Evolutionary conservation across 495 filamentous ascomycete genomes (phyloP).

Genomic region (Xylaria bambusicola): DNA sequence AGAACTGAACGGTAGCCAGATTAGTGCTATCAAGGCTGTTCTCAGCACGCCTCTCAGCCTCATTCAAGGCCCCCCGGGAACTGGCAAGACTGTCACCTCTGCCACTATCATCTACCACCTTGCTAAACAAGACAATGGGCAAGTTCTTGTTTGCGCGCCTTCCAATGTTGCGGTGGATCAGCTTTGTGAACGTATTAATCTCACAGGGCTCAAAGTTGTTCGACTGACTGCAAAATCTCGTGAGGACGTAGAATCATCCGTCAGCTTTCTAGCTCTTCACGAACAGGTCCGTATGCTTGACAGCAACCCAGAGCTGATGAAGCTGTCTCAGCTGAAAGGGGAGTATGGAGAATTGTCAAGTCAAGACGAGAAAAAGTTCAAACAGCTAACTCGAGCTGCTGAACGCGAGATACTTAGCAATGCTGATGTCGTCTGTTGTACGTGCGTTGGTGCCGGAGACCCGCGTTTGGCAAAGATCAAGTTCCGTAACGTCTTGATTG

Average conservation of each 20-base stretch:
- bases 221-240: slow-evolving; percentile 97
- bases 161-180: slow-evolving; percentile 99
- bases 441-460: slow-evolving; percentile 96
- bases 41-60: slow-evolving; percentile 89
- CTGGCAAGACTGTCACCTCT: slow-evolving; percentile 98
- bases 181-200: slow-evolving; percentile 95
- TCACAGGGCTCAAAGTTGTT: slow-evolving; percentile 94
- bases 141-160: slow-evolving; percentile 94
- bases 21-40: slow-evolving; percentile 95
- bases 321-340: slow-evolving; percentile 86
- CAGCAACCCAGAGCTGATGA: slow-evolving; percentile 88
- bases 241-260: slow-evolving; percentile 96
- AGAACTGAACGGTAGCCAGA: slow-evolving; percentile 93
- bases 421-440: slow-evolving; percentile 98
- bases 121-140: slow-evolving; percentile 90
- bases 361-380: slow-evolving; percentile 98
- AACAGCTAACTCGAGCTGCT: slow-evolving; percentile 87
- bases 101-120: slow-evolving; percentile 98
- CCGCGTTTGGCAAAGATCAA: slow-evolving; percentile 94
- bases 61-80: slow-evolving; percentile 96
- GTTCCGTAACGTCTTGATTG: slow-evolving; percentile 96
- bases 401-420: slow-evolving; percentile 95
- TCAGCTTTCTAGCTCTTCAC: slow-evolving; percentile 91
- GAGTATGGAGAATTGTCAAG: slow-evolving; percentile 91
- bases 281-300: slow-evolving; percentile 98